Base-by-base conservation (phyloP, 73 alveolate species). In the Tetrahymena thermophila region DNA sequence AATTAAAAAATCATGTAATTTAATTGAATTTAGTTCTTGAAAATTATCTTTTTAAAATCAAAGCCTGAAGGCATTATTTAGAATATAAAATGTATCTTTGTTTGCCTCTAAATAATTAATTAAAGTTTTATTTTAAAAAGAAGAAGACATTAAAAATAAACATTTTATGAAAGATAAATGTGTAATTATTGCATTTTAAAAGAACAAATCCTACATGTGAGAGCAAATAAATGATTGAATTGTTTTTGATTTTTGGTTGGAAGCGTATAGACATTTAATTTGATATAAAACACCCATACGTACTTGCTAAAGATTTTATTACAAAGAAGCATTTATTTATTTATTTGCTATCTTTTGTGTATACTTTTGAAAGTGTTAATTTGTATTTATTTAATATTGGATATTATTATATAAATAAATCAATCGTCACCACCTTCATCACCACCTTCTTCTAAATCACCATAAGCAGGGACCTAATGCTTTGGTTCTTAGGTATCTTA, bases 401-500 rank as follows among this genome's bases (percentile, higher is more conserved):
- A 40, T 40, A n/a, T 71, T 71, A 28, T 28, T n/a, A 71, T 71
- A 71, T 71, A 71, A 71, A 71, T 71, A 71, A 71, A 71, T 71
- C 89, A 71, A 71, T 71, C 89, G 89, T 71, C 89, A n/a, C 89
- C 89, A 71, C 89, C 89, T 71, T 71, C 89, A 71, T 71, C 89
- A 71, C 89, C 89, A 71, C 89, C 89, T 71, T 71, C 89, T 71
- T 71, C 89, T 71, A 71, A 71, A 71, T 71, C 89, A 71, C 89
- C 89, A 71, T 71, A 71, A 71, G 89, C 89, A 31, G 89, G 89
- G 89, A 40, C n/a, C 89, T 28, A 28, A 21, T 71, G 89, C 89
- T 71, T 71, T 28, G 89, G 89, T 71, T 71, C 89, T 71, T 71
- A 71, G 89, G 89, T 28, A 71, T 71, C 89, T 71, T 71, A 71